Conservation (phyloP, 352 stramenopile genomes). For the Phytophthora multivora region DNA sequence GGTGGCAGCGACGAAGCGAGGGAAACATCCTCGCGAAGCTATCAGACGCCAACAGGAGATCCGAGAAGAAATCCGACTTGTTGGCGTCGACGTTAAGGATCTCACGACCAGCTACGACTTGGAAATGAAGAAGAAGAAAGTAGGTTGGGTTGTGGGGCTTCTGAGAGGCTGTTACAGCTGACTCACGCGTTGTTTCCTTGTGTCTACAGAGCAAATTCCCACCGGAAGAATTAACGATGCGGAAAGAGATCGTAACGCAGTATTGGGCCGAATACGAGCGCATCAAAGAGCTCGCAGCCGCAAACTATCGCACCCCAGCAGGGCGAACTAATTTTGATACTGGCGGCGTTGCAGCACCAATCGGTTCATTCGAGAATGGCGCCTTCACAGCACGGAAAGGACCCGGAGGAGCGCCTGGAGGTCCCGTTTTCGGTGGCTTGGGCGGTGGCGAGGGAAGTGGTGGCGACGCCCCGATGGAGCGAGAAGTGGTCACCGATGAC, state of each 20-base stretch:
- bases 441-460: slow-evolving; percentile 32
- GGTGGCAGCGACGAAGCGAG: slow-evolving; percentile 52
- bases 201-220: slow-evolving; percentile 71
- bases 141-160: slow-evolving; percentile 39
- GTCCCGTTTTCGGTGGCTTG: slow-evolving; percentile 35
- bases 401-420: slow-evolving; percentile 21
- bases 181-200: slow-evolving; percentile 1
- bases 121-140: slow-evolving; percentile 87
- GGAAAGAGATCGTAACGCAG: slow-evolving; percentile 81
- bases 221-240: slow-evolving; percentile 73
- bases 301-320: slow-evolving; percentile 59
- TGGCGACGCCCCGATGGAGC: slow-evolving; percentile 29
- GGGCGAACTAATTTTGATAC: slow-evolving; percentile 51
- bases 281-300: slow-evolving; percentile 75
- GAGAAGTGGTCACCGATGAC: slow-evolving; percentile 66
- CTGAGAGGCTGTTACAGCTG: background rate
- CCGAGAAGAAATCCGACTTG: slow-evolving; percentile 77
- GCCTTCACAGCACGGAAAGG: slow-evolving; percentile 48
- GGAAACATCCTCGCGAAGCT: slow-evolving; percentile 78
- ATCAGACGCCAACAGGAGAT: slow-evolving; percentile 84
- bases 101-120: slow-evolving; percentile 72
- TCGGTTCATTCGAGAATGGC: slow-evolving; percentile 72
- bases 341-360: slow-evolving; percentile 43
- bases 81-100: slow-evolving; percentile 76
- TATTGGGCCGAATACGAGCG: slow-evolving; percentile 80